Percentiles rank a stretch among this genome's conserved stretches.
These are phyloP conservation scores for Penstemon davidsonii DNA, from an alignment of 257 asterid genomes.

Conservation along the genomic window DNA sequence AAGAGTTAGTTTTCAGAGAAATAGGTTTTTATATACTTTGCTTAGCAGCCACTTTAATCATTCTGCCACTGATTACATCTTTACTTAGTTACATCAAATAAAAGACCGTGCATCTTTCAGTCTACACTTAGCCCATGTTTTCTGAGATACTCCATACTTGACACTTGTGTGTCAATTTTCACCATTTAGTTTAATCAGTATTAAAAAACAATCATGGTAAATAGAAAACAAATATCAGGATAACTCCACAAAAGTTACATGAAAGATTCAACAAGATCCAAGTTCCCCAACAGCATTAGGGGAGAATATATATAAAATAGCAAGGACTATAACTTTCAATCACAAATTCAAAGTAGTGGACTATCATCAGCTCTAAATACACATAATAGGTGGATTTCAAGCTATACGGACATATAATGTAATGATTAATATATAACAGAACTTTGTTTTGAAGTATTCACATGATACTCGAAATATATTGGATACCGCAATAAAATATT, in stretches of 20 bases:
- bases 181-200: too few species aligned
- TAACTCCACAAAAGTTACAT: background rate
- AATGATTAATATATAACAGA: background rate
- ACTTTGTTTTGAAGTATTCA: too few species aligned
- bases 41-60: too few species aligned
- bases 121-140: background rate
- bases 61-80: too few species aligned
- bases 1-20: too few species aligned
- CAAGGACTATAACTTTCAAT: too few species aligned
- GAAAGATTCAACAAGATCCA: background rate
- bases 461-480: too few species aligned
- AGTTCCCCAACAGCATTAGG: background rate
- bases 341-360: background rate
- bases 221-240: background rate
- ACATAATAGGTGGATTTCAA: background rate
- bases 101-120: too few species aligned
- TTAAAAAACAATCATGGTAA: too few species aligned
- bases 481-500: too few species aligned
- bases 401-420: background rate
- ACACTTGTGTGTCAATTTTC: background rate
- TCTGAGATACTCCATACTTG: background rate
- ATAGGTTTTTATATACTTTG: too few species aligned
- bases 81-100: too few species aligned
- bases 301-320: background rate
- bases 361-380: background rate